These are phyloP conservation scores for sorghum (Sorghum bicolor) DNA, from an alignment of 176 grass and related monocot genomes.

Conservation along the genomic window Sorghum_bicolor_NCBIv3 NC_012871.2:61148001-61148500, in stretches of 20 bases:
- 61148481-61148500: constrained; percentile 63
- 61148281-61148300: neutral
- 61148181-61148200: neutral
- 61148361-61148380: constrained; percentile 73
- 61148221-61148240: neutral
- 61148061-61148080: neutral
- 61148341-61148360: constrained; percentile 85
- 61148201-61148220: constrained; percentile 4
- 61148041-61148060: constrained; percentile 27
- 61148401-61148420: constrained; percentile 74
- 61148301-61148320: constrained; percentile 5
- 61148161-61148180: constrained; percentile 12
- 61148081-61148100: no score
- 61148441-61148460: constrained; percentile 69
- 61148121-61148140: neutral
- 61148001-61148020: constrained; percentile 23
- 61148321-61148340: constrained; percentile 32
- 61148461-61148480: constrained; percentile 98
- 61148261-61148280: constrained; percentile 46
- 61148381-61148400: constrained; percentile 97
- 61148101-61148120: constrained; percentile 41
- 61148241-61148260: neutral
- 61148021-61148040: constrained; percentile 39
- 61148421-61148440: constrained; percentile 67
- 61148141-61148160: constrained; percentile 5